A percentile compares a stretch with the other conserved stretches of the same genome.
Conservation (phyloP, 257 asterid species). For the Gardenia jasminoides region DNA sequence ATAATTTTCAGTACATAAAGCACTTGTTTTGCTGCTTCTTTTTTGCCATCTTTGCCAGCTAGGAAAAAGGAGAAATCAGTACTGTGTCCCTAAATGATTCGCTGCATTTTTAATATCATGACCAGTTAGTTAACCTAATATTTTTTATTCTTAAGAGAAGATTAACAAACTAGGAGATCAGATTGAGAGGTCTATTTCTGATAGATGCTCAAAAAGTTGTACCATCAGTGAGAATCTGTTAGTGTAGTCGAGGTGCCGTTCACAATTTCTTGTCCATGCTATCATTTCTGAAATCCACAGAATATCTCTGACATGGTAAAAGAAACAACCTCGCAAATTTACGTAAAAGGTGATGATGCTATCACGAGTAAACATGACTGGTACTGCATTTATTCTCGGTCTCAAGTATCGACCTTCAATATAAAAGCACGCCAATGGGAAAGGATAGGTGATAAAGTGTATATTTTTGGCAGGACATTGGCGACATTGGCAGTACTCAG, state of each 20-base stretch:
- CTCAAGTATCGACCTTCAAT: neutral
- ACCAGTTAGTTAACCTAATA: too few species aligned
- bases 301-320: neutral
- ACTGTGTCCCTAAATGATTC: neutral
- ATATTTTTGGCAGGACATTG: neutral
- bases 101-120: too few species aligned
- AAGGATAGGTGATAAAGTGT: neutral
- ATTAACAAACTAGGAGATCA: too few species aligned
- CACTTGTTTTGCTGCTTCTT: conserved; percentile 23
- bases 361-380: conserved; percentile 3
- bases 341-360: neutral
- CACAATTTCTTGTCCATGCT: neutral
- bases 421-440: neutral
- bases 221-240: too few species aligned
- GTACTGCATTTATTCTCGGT: neutral
- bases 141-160: too few species aligned
- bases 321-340: neutral
- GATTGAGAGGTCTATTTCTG: too few species aligned
- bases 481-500: neutral
- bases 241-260: too few species aligned
- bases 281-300: neutral
- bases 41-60: conserved; percentile 15
- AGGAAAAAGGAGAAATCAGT: conserved; percentile 8
- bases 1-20: conserved; percentile 17
- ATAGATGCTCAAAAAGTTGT: too few species aligned